Conservation (phyloP, 164 flowering plant species). For the Magnolia officinalis region DNA sequence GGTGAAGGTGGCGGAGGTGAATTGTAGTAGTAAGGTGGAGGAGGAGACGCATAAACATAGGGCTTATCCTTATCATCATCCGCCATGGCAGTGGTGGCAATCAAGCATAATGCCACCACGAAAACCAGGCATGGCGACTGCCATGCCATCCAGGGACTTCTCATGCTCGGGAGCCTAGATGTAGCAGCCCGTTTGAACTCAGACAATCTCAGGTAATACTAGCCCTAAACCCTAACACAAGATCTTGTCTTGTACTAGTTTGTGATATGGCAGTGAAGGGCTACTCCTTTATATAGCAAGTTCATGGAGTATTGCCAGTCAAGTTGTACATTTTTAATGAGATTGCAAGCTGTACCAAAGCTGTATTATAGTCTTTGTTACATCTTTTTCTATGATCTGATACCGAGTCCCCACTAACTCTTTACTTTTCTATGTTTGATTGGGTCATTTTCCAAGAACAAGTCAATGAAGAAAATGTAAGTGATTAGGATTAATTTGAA, state of each 20-base stretch:
- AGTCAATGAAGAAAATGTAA: neutral
- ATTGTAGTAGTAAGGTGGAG: neutral
- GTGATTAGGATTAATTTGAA: too few relatives aligned
- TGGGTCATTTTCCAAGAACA: neutral
- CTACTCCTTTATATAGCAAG: neutral
- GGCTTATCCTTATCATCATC: neutral
- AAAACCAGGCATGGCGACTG: neutral
- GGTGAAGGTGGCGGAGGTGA: neutral
- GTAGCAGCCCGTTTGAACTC: neutral
- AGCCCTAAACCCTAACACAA: neutral
- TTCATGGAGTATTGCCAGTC: neutral
- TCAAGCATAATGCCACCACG: neutral
- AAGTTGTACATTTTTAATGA: neutral
- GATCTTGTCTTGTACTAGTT: neutral
- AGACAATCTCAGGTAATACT: neutral
- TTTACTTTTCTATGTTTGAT: neutral
- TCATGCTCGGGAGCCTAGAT: neutral
- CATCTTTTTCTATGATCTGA: neutral
- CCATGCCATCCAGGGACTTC: neutral
- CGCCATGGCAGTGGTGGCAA: neutral
- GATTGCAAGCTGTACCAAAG: neutral
- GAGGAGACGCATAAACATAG: neutral
- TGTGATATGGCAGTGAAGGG: neutral
- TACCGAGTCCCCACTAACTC: neutral
- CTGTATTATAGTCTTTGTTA: neutral